Evolutionary conservation across 805 yeast species (phyloP).

Genomic region (Starmerella sirachaensis): DNA sequence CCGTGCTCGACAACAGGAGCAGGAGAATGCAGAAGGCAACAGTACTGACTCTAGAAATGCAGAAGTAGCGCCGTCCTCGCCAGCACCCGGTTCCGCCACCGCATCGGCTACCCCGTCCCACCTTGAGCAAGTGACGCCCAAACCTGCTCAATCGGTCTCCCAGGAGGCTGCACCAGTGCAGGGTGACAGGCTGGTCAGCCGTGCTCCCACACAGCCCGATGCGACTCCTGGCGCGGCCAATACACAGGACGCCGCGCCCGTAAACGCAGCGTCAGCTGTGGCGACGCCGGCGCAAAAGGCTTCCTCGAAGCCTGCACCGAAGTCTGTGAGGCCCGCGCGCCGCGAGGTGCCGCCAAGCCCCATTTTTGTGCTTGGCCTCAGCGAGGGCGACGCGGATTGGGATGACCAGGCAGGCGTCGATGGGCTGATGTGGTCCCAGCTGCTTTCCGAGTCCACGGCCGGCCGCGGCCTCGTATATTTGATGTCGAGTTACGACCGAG

Average conservation of each 20-base stretch:
- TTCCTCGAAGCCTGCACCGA: background rate
- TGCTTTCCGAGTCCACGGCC: too few relatives aligned
- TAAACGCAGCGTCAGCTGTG: too few relatives aligned
- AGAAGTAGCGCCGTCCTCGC: too few relatives aligned
- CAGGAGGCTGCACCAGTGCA: background rate
- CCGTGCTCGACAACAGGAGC: background rate
- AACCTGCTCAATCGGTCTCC: conserved; percentile 2
- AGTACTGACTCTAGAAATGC: too few relatives aligned
- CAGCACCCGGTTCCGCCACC: too few relatives aligned
- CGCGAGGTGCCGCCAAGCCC: background rate
- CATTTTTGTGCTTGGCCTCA: conserved; percentile 4
- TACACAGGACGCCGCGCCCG: too few relatives aligned
- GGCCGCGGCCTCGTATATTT: conserved; percentile 16
- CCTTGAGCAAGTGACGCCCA: background rate
- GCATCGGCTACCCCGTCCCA: background rate
- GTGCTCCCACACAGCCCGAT: background rate
- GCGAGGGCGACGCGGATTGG: background rate
- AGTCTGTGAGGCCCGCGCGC: background rate
- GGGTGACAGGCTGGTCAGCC: background rate
- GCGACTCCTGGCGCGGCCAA: background rate
- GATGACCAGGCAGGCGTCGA: background rate
- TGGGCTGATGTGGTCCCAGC: too few relatives aligned
- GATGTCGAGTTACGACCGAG: conserved; percentile 11
- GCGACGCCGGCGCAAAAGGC: background rate
- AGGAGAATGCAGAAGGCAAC: background rate